phyloP scores from a whole-genome alignment of 2,329 filamentous ascomycete genomes.

The Chalaropsis thielavioides region DNA sequence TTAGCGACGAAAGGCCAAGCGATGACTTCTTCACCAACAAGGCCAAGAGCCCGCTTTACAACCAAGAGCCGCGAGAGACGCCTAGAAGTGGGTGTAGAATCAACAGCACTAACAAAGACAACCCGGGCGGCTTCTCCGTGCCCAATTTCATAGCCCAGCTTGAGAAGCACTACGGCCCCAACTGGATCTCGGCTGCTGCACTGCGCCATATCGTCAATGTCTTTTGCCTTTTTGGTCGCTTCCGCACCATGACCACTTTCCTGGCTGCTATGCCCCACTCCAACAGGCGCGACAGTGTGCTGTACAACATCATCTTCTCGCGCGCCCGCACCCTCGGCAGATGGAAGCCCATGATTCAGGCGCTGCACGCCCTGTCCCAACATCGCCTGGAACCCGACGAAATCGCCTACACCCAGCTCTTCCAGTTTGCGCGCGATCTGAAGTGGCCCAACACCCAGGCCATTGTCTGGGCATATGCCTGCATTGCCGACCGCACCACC shows the following conservation, averaged over 20 bases:
- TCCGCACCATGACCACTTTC: constrained; percentile 5
- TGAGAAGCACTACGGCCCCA: constrained; percentile 30
- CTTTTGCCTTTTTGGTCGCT: constrained; percentile 28
- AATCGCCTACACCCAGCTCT: constrained; percentile 11
- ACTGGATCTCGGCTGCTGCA: constrained; percentile 30
- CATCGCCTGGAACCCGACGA: background rate
- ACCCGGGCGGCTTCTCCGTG: background rate
- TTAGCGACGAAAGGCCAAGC: background rate
- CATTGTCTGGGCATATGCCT: constrained; percentile 26
- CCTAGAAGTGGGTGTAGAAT: background rate
- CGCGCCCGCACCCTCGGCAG: constrained; percentile 6
- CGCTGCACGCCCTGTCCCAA: background rate
- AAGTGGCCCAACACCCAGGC: constrained; percentile 22
- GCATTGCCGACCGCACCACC: constrained; percentile 20
- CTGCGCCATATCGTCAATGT: constrained; percentile 30
- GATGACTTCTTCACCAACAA: background rate
- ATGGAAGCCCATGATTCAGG: background rate
- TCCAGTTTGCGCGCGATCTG: constrained; percentile 5
- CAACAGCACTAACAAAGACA: background rate
- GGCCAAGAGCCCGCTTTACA: background rate
- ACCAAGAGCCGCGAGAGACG: background rate
- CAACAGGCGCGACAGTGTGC: constrained; percentile 6
- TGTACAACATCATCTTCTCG: constrained; percentile 15
- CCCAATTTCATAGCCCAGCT: constrained; percentile 29
- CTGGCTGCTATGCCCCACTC: background rate